Evolutionary conservation across 805 yeast genomes (phyloP), one percentile per base, ranked within the genome.

Genomic region (Wickerhamia fluorescens): DNA sequence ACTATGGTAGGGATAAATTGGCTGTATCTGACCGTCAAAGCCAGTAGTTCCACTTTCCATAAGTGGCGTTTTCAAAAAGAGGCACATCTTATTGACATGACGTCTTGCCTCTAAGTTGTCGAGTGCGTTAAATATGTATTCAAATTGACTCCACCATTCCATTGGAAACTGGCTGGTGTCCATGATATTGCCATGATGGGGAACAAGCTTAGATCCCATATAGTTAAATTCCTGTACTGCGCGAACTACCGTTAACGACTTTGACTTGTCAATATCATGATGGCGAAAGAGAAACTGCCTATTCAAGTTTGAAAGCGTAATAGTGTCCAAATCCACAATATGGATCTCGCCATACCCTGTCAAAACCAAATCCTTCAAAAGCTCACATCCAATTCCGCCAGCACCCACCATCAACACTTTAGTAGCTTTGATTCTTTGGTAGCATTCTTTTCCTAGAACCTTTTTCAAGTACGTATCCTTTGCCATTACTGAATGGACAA

Each of bases 11-110:
- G 95, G 94, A 37, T 74, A 68, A 33, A 92, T 89, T 2, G 96
- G 96, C 48, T 86, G 95, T 19, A 84, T 83, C 51, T 92, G 96
- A 14, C 99, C 99, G 38, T 77, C 78, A 39, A 79, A 82, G 2
- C 99, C 99, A 0, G 96, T 83, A 0, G 97, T 88, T 7, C 99
- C 99, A 31, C 86, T 75, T 53, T 92, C 98, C 69, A 92, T 75
- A 28, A 89, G 66, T 1, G 94, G 94, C 16, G 69, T 79, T 16
- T 69, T 61, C 12, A 84, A 59, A 35, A 82, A 81, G 9, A 89
- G 67, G 7, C 89, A 79, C 58, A 89, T 75, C 34, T 74, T 71
- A 49, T 92, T 92, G 28, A 94, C 95, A 52, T 87, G 83, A 10
- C 88, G 63, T 44, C 99, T 68, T 0, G 99, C 98, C 30, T 86